These are phyloP conservation scores for Penicillium desertorum DNA, from an alignment of 495 filamentous ascomycete genomes.

Conservation along the genomic window DNA sequence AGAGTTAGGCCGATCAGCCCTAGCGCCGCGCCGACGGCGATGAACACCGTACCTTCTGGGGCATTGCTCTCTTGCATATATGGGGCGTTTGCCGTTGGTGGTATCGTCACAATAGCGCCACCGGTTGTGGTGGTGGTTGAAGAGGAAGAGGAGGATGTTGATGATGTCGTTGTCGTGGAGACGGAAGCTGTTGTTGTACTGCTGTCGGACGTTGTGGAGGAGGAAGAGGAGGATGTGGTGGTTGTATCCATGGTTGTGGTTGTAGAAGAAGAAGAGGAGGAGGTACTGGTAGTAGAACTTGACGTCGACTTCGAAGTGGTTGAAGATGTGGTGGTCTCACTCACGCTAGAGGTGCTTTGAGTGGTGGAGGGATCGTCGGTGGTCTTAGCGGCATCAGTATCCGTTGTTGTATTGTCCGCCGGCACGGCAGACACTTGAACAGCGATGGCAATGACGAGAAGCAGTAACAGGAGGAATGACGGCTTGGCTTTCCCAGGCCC, in stretches of 20 bases:
- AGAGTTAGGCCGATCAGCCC: slow-evolving; percentile 78
- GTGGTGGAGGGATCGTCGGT: slow-evolving; percentile 31
- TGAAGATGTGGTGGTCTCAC: slow-evolving; percentile 16
- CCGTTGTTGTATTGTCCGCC: slow-evolving; percentile 19
- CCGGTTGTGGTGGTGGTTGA: slow-evolving; percentile 16
- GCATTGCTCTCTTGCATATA: slow-evolving; percentile 93
- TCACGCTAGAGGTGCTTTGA: slow-evolving; percentile 27
- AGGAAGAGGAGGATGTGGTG: slow-evolving; percentile 26
- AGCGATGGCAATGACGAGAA: slow-evolving; percentile 26
- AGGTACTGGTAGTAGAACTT: slow-evolving; percentile 18
- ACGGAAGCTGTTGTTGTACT: slow-evolving; percentile 25
- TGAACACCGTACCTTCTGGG: slow-evolving; percentile 95
- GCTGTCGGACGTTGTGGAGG: slow-evolving; percentile 19
- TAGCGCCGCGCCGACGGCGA: slow-evolving; percentile 83
- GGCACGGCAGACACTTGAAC: slow-evolving; percentile 27
- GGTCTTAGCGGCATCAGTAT: slow-evolving; percentile 28
- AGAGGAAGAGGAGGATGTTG: slow-evolving; percentile 28
- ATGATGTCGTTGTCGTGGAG: slow-evolving; percentile 30
- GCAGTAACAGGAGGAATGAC: slow-evolving; percentile 23
- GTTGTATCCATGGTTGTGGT: slow-evolving; percentile 30
- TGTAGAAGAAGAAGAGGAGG: slow-evolving; percentile 17
- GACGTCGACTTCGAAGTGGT: slow-evolving; percentile 22
- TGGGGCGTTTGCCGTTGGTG: slow-evolving; percentile 79
- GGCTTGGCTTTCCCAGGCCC: slow-evolving; percentile 30
- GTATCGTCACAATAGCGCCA: slow-evolving; percentile 59